These are phyloP conservation scores for Luzula sylvatica DNA, from an alignment of 176 grass and related monocot species.

Conservation along the genomic window DNA sequence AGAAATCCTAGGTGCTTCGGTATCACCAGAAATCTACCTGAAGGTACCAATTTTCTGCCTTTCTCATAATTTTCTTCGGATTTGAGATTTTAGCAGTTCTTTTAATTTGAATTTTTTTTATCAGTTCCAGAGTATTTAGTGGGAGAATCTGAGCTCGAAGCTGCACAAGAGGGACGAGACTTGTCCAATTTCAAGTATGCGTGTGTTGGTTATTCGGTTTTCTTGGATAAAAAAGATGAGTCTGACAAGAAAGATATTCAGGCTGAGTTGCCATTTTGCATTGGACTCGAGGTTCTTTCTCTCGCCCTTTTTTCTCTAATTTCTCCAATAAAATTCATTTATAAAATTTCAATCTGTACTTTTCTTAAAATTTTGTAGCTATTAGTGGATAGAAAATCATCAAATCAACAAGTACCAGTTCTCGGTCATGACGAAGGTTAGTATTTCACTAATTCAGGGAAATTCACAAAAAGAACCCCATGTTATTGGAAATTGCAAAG, in stretches of 20 bases:
- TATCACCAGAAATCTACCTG: slow-evolving; percentile 43
- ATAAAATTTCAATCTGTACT: slow-evolving; percentile 3
- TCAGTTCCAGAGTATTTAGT: slow-evolving; percentile 63
- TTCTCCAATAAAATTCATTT: slow-evolving; percentile 3
- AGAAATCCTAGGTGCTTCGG: slow-evolving; percentile 67
- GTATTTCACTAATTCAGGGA: background rate
- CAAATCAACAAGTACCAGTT: slow-evolving; percentile 26
- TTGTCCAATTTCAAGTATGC: slow-evolving; percentile 80
- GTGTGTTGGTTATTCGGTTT: slow-evolving; percentile 82
- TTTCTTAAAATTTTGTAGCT: slow-evolving; percentile 30
- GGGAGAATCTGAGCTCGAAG: slow-evolving; percentile 73
- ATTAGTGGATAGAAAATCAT: slow-evolving; percentile 54
- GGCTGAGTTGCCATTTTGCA: slow-evolving; percentile 58
- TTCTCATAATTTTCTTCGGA: too few relatives aligned
- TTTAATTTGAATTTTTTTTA: slow-evolving; percentile 7
- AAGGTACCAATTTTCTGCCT: slow-evolving; percentile 19
- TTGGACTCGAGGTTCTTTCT: slow-evolving; percentile 62
- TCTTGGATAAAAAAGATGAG: slow-evolving; percentile 44
- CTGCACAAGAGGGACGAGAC: slow-evolving; percentile 59
- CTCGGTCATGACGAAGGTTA: slow-evolving; percentile 54
- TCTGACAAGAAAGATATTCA: slow-evolving; percentile 35
- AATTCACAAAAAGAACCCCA: background rate
- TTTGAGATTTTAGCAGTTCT: background rate
- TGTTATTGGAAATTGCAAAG: too few relatives aligned
- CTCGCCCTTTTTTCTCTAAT: background rate